Evolutionary conservation across 441 rosid genomes (phyloP), one percentile per base, ranked within the genome.

Genomic region (Raphanus hybrid): DNA sequence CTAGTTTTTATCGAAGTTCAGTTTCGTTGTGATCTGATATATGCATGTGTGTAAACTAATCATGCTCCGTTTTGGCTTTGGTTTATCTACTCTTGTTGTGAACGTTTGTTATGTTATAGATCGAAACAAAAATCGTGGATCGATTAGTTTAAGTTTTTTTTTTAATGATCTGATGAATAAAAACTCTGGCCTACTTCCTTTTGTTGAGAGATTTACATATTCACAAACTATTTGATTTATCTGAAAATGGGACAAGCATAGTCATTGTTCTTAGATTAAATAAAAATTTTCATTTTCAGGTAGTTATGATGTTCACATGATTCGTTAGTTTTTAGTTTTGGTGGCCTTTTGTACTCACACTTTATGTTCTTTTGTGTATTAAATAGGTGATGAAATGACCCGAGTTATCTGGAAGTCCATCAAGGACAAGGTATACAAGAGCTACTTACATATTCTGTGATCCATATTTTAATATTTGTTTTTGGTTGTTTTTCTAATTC

Each of bases 371-470:
- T 79, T 18, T 39, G 9, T 79, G 29, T 18, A 3, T 6, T 41
- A 55, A 59, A 37, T 87, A 82, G 87, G 87, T 74, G 98, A 93
- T 84, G 98, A 93, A 85, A 91, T 93, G 98, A 91, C 98, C 23
- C 75, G 98, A 12, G 86, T 91, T 74, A 85, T 93, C 79, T 93
- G 98, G 98, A 80, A 90, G 78, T 86, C 84, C 14, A 93, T 93
- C 66, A 91, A 91, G 87, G 96, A 90, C 41, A 90, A 91, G 97
- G 99, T 92, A 18, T 50, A 72, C 16, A 7, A 54, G n/a, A 20
- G 8, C 39, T 34, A 16, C 1, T 18, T 57, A 67, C 20, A 8
- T 75, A 3, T 75, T 0, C 23, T 79, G 32, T 23, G 55, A 45
- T 75, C 43, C 3, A 12, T 67, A 3, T 8, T 50, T 67, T 8